phyloP scores from a whole-genome alignment of 2,329 filamentous ascomycete genomes.

The Bertia moriformis region DNA sequence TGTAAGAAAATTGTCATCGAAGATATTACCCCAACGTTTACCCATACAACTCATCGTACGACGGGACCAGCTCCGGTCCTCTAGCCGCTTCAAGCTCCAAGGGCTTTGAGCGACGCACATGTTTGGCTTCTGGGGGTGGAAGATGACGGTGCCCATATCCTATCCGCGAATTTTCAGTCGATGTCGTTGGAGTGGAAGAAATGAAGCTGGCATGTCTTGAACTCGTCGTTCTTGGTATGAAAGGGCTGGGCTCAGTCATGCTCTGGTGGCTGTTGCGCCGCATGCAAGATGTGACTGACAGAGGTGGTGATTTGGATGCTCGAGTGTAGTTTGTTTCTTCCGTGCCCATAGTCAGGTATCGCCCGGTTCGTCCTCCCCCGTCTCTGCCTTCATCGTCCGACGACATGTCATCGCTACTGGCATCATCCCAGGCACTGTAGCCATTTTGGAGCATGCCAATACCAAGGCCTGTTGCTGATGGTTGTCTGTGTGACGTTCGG shows the following conservation, averaged over 20 bases:
- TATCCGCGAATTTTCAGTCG: neutral
- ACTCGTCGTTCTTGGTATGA: neutral
- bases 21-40: no score
- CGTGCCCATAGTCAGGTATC: no score
- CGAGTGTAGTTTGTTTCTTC: conserved; percentile 8
- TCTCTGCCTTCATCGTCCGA: neutral
- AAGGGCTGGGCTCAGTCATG: conserved; percentile 6
- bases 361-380: no score
- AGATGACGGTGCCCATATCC: neutral
- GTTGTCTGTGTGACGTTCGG: no score
- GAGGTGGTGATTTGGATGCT: conserved; percentile 15
- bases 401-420: neutral
- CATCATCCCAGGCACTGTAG: no score
- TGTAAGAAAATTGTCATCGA: no score
- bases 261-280: conserved; percentile 16
- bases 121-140: neutral
- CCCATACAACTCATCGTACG: conserved; percentile 21
- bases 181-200: neutral
- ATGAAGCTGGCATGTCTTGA: neutral
- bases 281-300: conserved; percentile 20
- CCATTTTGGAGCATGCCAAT: no score
- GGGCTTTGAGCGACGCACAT: neutral
- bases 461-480: no score
- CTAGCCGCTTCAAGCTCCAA: conserved; percentile 8
- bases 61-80: conserved; percentile 16